Base-by-base conservation (phyloP, 2,329 filamentous ascomycete species). In the Trichoderma sp. region DNA sequence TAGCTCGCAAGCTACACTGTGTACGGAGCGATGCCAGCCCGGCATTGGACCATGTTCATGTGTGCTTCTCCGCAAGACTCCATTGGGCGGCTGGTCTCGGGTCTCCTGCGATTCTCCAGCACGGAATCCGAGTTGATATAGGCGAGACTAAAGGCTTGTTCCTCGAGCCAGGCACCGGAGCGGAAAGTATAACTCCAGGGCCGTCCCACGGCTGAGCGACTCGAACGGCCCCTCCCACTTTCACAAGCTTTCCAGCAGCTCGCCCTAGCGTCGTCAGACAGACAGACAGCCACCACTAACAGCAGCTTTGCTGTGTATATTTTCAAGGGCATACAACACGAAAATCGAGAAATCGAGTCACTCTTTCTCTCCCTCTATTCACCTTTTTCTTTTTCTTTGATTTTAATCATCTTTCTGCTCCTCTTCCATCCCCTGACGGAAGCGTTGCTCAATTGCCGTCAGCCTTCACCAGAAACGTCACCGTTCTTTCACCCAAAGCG, bases 31-130 rank as follows among this genome's bases (percentile, higher is more conserved):
- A 64, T 64, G 29, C 59, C 12, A 38, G 59, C 24, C 73, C 67
- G 59, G 65, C 66, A 75, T 71, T 75, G 73, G 73, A 56, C 38
- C 66, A 60, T 24, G 66, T 72, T 63, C 66, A 75, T 56, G 53
- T 45, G 12, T 60, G 6, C 59, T 50, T 71, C 73, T 75, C 73
- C 73, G 56, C 27, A 33, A 31, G 74, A 59, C 38, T 53, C 74
- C 74, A 60, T 74, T 59, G 45, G 21, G 60, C 74, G 74, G 68
- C 64, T 75, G 74, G 74, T 75, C 68, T 75, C 74, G 74, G 74
- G 38, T 73, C 24, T 72, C 31, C 38, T 72, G 69, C n/a, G 59
- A 72, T 21, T 56, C 60, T 65, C 24, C 38, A 38, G 60, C 35
- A 73, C 59, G 71, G 71, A 73, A 64, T 73, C 59, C 71, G 60